Percentiles rank a stretch among this genome's conserved stretches.
phyloP scores from a whole-genome alignment of 257 asterid genomes.

The Solanum chiquidenum region DNA sequence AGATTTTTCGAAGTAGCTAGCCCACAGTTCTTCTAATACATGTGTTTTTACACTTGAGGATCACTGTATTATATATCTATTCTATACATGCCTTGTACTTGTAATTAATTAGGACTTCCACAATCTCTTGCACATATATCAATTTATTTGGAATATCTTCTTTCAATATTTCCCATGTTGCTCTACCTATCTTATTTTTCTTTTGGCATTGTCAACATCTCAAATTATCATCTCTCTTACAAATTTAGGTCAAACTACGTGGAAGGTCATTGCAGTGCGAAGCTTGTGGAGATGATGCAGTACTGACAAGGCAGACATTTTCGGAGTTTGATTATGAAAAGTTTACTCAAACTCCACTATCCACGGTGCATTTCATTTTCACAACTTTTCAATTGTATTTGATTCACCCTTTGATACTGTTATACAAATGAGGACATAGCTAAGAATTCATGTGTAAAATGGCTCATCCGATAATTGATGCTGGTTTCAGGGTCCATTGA shows the following conservation, averaged over 20 bases:
- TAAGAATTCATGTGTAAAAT: background rate
- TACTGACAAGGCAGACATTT: slow-evolving; percentile 38
- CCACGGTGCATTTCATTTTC: slow-evolving; percentile 38
- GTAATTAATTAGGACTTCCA: background rate
- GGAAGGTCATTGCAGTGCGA: slow-evolving; percentile 68
- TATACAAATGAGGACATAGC: background rate
- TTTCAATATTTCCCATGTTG: background rate
- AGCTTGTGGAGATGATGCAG: slow-evolving; percentile 64
- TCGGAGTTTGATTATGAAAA: slow-evolving; percentile 53
- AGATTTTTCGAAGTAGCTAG: background rate
- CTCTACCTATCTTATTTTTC: background rate
- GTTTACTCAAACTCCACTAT: slow-evolving; percentile 63
- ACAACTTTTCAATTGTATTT: background rate
- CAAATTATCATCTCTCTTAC: background rate
- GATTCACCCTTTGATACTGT: background rate
- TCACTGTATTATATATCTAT: background rate
- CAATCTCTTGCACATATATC: background rate
- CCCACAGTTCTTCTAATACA: background rate
- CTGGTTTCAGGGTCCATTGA: slow-evolving; percentile 67
- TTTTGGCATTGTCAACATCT: background rate
- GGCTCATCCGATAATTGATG: background rate
- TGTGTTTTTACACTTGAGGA: background rate
- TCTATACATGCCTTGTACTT: background rate
- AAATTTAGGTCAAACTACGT: slow-evolving; percentile 59
- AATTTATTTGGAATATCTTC: background rate